A percentile compares a stretch with the other conserved stretches of the same genome.
Evolutionary conservation across 2,329 filamentous ascomycete species (phyloP).

Genomic region (Neurospora crassa): DNA sequence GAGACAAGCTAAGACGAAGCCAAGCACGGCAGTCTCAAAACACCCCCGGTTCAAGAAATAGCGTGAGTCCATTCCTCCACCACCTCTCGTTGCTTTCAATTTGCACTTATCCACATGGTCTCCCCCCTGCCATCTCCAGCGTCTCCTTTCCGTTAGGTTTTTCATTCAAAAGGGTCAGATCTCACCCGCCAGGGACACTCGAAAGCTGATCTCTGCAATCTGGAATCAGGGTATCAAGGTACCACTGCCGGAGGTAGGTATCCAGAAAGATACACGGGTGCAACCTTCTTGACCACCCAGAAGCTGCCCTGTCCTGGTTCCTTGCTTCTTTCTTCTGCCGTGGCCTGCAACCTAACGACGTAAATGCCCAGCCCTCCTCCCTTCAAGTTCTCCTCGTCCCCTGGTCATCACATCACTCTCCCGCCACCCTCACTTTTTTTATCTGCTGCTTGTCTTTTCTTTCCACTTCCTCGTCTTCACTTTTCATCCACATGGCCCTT

Average conservation of each 20-base stretch:
- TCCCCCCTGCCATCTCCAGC: not conserved
- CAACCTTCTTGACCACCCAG: not conserved
- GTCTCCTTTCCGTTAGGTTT: not conserved
- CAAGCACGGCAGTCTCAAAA: not conserved
- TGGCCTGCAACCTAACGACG: not conserved
- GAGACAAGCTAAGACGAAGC: not conserved
- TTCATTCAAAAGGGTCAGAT: not conserved
- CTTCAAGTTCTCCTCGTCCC: not conserved
- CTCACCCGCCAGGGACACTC: not conserved
- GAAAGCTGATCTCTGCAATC: not conserved
- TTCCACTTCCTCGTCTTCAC: not conserved
- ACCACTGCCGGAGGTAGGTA: not conserved
- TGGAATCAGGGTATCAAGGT: not conserved
- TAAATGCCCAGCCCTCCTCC: not conserved
- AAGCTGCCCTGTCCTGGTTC: not conserved
- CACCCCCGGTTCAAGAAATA: not conserved
- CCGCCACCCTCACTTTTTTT: not conserved
- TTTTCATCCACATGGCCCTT: not conserved
- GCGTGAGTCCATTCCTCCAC: not conserved
- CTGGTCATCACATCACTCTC: not conserved
- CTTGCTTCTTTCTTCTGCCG: not conserved
- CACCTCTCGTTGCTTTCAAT: too few species aligned
- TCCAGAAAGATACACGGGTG: not conserved
- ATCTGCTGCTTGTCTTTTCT: not conserved
- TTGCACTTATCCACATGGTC: not conserved